Conservation (phyloP, 768 basidiomycete species). For the Artomyces pyxidatus region DNA sequence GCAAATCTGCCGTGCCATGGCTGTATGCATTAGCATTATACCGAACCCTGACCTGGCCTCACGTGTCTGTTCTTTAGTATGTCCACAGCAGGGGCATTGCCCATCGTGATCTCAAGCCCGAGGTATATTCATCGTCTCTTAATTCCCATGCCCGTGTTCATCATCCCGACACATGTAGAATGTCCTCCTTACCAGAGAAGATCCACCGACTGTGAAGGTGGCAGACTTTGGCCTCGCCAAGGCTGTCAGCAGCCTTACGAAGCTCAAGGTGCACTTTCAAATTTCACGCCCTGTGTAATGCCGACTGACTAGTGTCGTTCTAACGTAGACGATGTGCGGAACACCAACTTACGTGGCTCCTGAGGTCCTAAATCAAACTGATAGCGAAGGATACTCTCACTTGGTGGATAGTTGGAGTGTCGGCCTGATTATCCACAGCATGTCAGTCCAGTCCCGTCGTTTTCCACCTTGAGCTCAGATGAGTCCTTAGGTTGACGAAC, state of each 20-base stretch:
- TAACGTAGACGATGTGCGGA: constrained; percentile 80
- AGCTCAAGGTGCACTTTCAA: constrained; percentile 2
- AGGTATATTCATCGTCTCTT: constrained; percentile 32
- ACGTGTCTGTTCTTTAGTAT: constrained; percentile 33
- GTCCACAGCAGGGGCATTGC: constrained; percentile 71
- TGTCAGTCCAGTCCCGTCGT: constrained; percentile 41
- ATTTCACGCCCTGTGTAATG: constrained; percentile 1
- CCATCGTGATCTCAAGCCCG: constrained; percentile 92
- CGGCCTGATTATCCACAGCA: constrained; percentile 89
- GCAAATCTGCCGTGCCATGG: constrained; percentile 75
- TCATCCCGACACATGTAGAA: constrained; percentile 43
- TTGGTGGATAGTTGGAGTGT: constrained; percentile 95
- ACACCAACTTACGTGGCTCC: constrained; percentile 93
- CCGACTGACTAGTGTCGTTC: constrained; percentile 5
- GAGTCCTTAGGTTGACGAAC: constrained; percentile 5
- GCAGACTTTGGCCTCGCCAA: constrained; percentile 97
- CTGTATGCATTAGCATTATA: constrained; percentile 36
- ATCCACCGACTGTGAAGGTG: constrained; percentile 73
- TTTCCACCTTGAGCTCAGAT: background rate
- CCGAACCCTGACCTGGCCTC: background rate
- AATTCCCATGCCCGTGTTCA: background rate
- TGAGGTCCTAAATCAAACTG: constrained; percentile 68
- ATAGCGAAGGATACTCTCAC: constrained; percentile 69
- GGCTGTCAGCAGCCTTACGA: constrained; percentile 64
- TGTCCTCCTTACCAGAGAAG: constrained; percentile 66